Evolutionary conservation across 1,284 basidiomycete species (phyloP).

Genomic region (Volvariella volvacea): DNA sequence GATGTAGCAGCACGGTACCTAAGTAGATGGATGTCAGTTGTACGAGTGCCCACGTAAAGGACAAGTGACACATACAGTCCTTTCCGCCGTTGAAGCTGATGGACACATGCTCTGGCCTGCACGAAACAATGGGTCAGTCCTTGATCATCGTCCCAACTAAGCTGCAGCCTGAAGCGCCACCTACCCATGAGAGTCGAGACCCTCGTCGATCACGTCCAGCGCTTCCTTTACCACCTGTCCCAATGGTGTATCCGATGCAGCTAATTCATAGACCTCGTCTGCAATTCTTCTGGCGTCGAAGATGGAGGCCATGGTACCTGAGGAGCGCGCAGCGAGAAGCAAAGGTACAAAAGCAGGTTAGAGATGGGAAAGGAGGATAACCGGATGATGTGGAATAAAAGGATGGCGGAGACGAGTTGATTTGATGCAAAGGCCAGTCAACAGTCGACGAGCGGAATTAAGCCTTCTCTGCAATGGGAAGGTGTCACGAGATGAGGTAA

Average conservation of each 20-base stretch:
- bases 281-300: conserved; percentile 44
- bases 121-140: conserved; percentile 1
- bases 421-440: no score
- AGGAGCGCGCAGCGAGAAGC: no score
- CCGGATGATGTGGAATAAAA: no score
- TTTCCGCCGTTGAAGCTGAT: conserved; percentile 98
- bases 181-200: conserved; percentile 73
- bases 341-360: no score
- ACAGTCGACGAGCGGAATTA: no score
- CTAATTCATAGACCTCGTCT: conserved; percentile 52
- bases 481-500: no score
- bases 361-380: no score
- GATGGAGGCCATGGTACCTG: background rate
- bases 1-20: conserved; percentile 94
- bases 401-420: no score
- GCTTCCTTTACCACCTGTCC: conserved; percentile 68
- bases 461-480: no score
- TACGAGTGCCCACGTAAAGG: background rate
- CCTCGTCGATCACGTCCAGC: conserved; percentile 69
- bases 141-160: conserved; percentile 12
- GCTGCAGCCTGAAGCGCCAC: conserved; percentile 22
- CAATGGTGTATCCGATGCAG: conserved; percentile 45
- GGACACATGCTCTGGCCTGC: conserved; percentile 59
- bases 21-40: conserved; percentile 4
- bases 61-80: conserved; percentile 64